phyloP scores from a whole-genome alignment of 805 yeast genomes.

The Clavispora santaluciae region DNA sequence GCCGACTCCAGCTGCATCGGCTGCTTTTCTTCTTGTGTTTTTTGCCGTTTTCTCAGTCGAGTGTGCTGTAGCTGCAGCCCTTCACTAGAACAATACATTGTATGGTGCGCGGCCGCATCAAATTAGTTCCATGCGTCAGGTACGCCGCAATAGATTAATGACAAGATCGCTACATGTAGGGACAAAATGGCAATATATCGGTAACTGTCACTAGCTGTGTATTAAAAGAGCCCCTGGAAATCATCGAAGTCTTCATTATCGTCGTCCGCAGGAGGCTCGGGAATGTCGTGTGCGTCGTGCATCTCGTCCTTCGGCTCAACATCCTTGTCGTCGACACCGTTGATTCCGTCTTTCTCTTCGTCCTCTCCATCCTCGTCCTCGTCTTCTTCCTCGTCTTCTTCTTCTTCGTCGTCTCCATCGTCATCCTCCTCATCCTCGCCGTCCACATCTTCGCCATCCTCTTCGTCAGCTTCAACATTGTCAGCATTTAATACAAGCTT shows the following conservation, averaged over 20 bases:
- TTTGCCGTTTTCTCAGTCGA: too few species aligned
- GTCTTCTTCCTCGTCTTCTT: slow-evolving; percentile 45
- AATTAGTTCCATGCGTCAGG: too few species aligned
- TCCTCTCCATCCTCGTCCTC: slow-evolving; percentile 52
- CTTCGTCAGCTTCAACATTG: not conserved
- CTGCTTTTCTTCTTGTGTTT: too few species aligned
- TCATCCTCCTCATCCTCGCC: slow-evolving; percentile 26
- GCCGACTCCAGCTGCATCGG: too few species aligned
- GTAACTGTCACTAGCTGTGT: too few species aligned
- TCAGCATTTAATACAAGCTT: slow-evolving; percentile 1
- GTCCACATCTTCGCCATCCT: not conserved
- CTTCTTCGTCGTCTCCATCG: slow-evolving; percentile 49
- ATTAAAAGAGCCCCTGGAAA: slow-evolving; percentile 20
- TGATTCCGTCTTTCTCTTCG: slow-evolving; percentile 39
- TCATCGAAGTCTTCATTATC: slow-evolving; percentile 36
- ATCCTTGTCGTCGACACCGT: slow-evolving; percentile 45
- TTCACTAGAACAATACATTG: too few species aligned
- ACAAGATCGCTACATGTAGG: too few species aligned
- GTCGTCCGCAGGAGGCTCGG: slow-evolving; percentile 13
- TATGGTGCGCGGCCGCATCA: too few species aligned
- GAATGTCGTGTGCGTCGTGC: slow-evolving; percentile 11
- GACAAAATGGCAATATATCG: too few species aligned
- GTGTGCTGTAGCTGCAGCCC: too few species aligned
- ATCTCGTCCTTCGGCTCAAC: slow-evolving; percentile 44
- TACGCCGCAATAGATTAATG: too few species aligned